Evolutionary conservation across 345 rosid species (phyloP).

Genomic region (Camelina sativa): DNA sequence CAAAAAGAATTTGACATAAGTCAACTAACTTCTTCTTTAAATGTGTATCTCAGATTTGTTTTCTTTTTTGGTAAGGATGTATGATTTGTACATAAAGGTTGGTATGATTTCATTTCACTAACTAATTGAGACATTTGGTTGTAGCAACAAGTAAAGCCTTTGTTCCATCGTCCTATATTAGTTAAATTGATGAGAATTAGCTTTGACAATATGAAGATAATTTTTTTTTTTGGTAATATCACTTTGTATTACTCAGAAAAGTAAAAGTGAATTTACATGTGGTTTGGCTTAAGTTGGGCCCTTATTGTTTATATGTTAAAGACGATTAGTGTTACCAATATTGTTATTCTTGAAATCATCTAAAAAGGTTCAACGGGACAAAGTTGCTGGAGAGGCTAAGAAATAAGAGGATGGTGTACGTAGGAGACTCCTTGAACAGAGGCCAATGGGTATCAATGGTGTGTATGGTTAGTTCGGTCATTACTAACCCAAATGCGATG

Average conservation of each 20-base stretch:
- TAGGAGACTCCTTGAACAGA: conserved; percentile 90
- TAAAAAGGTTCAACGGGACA: conserved; percentile 77
- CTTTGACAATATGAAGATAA: neutral
- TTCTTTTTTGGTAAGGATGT: neutral
- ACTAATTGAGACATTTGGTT: neutral
- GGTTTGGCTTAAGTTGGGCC: conserved; percentile 22
- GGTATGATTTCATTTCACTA: neutral
- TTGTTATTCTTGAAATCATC: neutral
- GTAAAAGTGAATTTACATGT: neutral
- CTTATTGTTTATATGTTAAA: too few species aligned
- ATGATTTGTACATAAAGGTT: neutral
- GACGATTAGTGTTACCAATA: conserved; percentile 22
- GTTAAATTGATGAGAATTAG: neutral
- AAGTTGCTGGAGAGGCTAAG: conserved; percentile 74
- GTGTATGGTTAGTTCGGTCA: conserved; percentile 71
- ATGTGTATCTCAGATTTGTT: too few species aligned
- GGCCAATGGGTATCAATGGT: conserved; percentile 96
- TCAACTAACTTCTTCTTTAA: conserved; percentile 3
- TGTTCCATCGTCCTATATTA: neutral
- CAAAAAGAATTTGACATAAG: neutral
- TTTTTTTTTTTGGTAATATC: neutral
- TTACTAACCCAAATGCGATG: conserved; percentile 54
- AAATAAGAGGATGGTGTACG: conserved; percentile 89
- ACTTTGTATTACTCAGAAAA: neutral
- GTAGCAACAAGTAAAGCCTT: conserved; percentile 3